These are phyloP conservation scores for Paspalum vaginatum DNA, from an alignment of 176 grass and related monocot species.

Conservation along the genomic window DNA sequence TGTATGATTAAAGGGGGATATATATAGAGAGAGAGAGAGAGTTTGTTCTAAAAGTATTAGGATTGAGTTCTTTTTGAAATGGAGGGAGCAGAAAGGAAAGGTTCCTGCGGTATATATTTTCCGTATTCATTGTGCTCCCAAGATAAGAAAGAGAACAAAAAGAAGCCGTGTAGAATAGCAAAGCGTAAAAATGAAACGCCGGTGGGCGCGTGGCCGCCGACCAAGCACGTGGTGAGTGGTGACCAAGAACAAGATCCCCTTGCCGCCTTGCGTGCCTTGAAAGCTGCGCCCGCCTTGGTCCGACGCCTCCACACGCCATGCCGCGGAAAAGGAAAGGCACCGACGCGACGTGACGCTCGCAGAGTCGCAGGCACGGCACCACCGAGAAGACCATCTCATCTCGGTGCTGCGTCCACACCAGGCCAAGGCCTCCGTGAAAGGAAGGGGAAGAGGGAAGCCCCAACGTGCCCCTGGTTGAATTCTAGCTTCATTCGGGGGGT, in stretches of 20 bases:
- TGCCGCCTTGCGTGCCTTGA: conserved; percentile 34
- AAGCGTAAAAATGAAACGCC: not conserved
- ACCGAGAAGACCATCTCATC: too few species aligned
- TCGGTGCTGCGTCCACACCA: too few species aligned
- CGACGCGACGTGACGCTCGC: too few species aligned
- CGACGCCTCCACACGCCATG: not conserved
- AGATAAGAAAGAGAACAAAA: not conserved
- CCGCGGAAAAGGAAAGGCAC: not conserved
- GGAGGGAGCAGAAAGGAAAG: not conserved
- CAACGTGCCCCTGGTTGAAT: too few species aligned
- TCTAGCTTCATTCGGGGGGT: too few species aligned
- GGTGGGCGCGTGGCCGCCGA: conserved; percentile 17
- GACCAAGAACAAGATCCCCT: not conserved
- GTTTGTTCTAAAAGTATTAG: too few species aligned
- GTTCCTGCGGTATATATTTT: not conserved
- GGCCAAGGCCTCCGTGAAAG: too few species aligned
- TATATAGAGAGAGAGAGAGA: too few species aligned
- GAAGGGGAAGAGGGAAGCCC: too few species aligned
- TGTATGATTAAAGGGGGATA: too few species aligned
- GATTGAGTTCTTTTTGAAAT: too few species aligned
- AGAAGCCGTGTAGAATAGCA: too few species aligned
- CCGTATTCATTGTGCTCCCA: not conserved
- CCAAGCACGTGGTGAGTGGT: conserved; percentile 37
- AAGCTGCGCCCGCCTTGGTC: not conserved
- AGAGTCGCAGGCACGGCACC: not conserved